Conservation (phyloP, 306 rosid genomes). For the Fagus sylvatica region DNA sequence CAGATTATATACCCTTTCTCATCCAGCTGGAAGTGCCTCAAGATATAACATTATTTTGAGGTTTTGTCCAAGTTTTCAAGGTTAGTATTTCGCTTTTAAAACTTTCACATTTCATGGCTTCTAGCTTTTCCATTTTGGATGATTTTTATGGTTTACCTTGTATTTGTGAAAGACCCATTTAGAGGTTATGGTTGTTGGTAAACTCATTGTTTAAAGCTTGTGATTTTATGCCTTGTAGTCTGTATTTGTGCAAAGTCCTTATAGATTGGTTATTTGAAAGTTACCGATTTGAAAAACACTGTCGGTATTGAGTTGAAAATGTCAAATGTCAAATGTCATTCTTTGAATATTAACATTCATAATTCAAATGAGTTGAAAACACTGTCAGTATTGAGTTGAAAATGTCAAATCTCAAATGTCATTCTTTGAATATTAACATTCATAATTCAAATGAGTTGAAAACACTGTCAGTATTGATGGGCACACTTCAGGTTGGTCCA, state of each 20-base stretch:
- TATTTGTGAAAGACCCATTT: background rate
- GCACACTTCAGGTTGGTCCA: no score
- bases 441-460: no score
- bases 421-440: no score
- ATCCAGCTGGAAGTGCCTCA: conserved; percentile 25
- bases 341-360: no score
- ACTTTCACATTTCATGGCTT: background rate
- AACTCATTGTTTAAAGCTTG: background rate
- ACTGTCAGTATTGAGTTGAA: no score
- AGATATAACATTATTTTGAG: conserved; percentile 17
- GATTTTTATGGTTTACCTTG: background rate
- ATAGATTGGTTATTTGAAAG: conserved; percentile 3
- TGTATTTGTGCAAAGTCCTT: conserved; percentile 28
- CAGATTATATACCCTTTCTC: conserved; percentile 36
- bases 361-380: no score
- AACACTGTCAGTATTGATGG: no score
- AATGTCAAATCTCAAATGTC: no score
- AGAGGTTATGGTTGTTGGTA: background rate
- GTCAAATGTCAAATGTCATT: no score
- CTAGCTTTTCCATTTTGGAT: background rate
- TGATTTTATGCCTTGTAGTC: conserved; percentile 1
- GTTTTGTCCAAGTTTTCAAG: conserved; percentile 50
- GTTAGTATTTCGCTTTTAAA: conserved; percentile 27
- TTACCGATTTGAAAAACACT: background rate
- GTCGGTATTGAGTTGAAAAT: no score